Conservation (phyloP, 2,329 filamentous ascomycete species). For the Paecilomyces sp. region DNA sequence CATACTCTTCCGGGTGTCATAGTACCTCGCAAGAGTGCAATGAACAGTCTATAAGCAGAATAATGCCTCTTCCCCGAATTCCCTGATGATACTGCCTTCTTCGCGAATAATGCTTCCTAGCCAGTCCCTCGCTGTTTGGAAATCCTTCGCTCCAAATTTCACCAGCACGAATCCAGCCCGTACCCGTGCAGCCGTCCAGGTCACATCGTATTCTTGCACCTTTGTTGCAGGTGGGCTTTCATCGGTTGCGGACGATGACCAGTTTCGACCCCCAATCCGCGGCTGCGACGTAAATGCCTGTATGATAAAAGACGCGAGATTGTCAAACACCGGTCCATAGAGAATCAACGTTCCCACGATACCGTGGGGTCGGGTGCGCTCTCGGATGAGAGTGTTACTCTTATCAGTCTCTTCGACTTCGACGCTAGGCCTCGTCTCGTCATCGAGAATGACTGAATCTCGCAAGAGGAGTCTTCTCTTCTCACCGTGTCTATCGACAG, state of each 20-base stretch:
- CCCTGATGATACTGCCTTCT: constrained; percentile 62
- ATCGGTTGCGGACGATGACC: constrained; percentile 34
- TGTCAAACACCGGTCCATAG: constrained; percentile 61
- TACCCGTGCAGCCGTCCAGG: constrained; percentile 77
- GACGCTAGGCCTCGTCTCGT: constrained; percentile 35
- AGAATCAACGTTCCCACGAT: constrained; percentile 82
- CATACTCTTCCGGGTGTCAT: neutral
- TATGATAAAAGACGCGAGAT: constrained; percentile 67
- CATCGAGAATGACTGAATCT: constrained; percentile 72
- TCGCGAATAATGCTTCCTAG: constrained; percentile 65
- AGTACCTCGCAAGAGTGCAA: neutral
- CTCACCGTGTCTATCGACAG: constrained; percentile 27
- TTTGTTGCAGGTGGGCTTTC: constrained; percentile 33
- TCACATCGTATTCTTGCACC: constrained; percentile 40
- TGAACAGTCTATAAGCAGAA: constrained; percentile 56
- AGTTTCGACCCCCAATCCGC: constrained; percentile 75
- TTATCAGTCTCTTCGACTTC: constrained; percentile 22
- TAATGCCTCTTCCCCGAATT: constrained; percentile 75
- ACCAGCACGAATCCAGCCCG: constrained; percentile 74
- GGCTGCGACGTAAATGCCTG: constrained; percentile 71
- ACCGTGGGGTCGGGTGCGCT: constrained; percentile 66
- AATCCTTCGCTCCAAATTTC: constrained; percentile 77
- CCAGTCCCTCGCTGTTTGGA: constrained; percentile 78
- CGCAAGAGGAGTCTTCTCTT: constrained; percentile 64
- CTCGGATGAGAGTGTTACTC: constrained; percentile 19